A percentile compares a stretch with the other conserved stretches of the same genome.
phyloP scores from a whole-genome alignment of 164 flowering plant species.

The Stephania yunnanensis region DNA sequence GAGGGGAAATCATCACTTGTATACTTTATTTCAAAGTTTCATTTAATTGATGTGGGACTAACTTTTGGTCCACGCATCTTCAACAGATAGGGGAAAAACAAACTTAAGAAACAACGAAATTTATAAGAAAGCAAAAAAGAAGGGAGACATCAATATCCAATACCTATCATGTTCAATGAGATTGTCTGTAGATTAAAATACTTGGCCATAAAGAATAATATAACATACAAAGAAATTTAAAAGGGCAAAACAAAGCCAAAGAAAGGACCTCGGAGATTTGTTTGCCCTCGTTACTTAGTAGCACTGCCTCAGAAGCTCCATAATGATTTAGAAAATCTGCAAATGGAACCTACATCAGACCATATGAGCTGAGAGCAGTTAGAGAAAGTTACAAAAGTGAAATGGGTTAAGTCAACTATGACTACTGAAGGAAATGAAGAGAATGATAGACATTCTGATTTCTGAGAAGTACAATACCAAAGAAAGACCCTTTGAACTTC shows the following conservation, averaged over 20 bases:
- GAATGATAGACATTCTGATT: constrained; percentile 1
- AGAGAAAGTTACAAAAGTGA: neutral
- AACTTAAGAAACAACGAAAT: neutral
- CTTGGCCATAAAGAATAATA: neutral
- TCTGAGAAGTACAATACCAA: constrained; percentile 39
- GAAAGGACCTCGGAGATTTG: constrained; percentile 60
- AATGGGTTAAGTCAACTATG: neutral
- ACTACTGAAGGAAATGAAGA: neutral
- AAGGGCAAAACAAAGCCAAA: neutral
- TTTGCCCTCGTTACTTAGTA: constrained; percentile 46
- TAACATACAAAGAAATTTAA: neutral
- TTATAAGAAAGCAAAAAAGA: neutral
- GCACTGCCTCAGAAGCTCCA: constrained; percentile 46
- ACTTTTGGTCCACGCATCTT: too few species aligned
- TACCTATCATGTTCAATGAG: neutral
- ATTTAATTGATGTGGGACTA: too few species aligned
- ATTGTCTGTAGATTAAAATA: neutral
- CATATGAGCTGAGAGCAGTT: neutral
- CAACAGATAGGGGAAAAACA: too few species aligned
- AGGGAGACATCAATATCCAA: neutral
- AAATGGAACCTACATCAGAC: constrained; percentile 59
- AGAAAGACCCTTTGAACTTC: constrained; percentile 51
- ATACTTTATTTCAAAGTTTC: too few species aligned
- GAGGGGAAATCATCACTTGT: too few species aligned
- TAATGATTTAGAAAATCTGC: constrained; percentile 87